phyloP scores from a whole-genome alignment of 2,329 filamentous ascomycete genomes.

The Sporothrix luriei region DNA sequence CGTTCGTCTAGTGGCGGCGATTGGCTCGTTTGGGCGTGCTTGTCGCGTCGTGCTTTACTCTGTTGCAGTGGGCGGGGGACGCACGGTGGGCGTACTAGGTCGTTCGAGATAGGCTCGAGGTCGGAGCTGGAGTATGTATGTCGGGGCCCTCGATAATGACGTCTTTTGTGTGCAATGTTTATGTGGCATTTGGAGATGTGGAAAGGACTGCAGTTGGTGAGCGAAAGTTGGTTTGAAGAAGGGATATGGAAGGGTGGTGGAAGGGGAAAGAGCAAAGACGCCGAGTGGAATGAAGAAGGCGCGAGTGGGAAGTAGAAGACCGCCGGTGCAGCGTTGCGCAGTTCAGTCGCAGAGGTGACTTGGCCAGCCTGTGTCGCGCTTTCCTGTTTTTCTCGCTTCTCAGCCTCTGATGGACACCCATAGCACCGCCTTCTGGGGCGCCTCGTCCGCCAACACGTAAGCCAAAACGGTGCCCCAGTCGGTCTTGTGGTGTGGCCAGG shows the following conservation, averaged over 20 bases:
- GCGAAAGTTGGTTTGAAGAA: neutral
- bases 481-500: neutral
- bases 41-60: constrained; percentile 35
- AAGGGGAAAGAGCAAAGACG: neutral
- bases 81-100: neutral
- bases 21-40: constrained; percentile 22
- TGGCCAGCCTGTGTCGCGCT: constrained; percentile 19
- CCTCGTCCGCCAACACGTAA: constrained; percentile 22
- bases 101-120: neutral
- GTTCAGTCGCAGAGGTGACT: neutral
- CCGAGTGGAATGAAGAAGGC: constrained; percentile 1
- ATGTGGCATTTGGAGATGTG: neutral
- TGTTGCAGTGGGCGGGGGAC: constrained; percentile 15
- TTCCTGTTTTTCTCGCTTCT: constrained; percentile 17
- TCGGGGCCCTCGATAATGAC: neutral
- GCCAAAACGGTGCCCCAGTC: constrained; percentile 18
- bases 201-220: neutral
- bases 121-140: neutral
- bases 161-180: neutral
- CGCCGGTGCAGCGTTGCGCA: constrained; percentile 4
- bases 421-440: neutral
- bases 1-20: constrained; percentile 24
- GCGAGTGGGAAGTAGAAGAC: neutral
- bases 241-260: neutral
- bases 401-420: neutral